Evolutionary conservation across 2,329 filamentous ascomycete genomes (phyloP), one percentile per base, ranked within the genome.

Genomic region (Sporothrix mexicana): DNA sequence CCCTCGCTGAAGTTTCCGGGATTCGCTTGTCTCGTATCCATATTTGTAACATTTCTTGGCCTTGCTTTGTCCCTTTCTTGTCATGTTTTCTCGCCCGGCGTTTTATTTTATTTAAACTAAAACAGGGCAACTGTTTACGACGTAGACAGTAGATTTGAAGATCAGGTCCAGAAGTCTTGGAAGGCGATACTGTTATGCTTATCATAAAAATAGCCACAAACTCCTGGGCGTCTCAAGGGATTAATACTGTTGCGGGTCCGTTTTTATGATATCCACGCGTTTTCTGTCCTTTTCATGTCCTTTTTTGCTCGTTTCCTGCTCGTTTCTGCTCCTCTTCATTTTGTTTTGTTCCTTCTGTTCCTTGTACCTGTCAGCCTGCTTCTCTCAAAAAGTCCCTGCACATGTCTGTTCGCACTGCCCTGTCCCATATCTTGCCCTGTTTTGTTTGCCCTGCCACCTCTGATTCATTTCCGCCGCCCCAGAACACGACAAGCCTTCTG

Each of bases 11-110:
- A 57, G 23, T 61, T 61, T 61, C 30, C 57, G 57, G 57, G 57
- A 25, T 15, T 61, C 57, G 57, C 57, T 61, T 61, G 20, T 10
- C 55, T 57, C 55, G 55, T 57, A 57, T 57, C 55, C 55, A 23
- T 23, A 57, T 57, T 57, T 57, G 20, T 57, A 57, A 9, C 55
- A 57, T 57, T 53, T 6, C 17, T 9, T 20, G 17, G n/a, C n/a
- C 20, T 25, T 57, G 53, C 53, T 7, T 30, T 57, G 53, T 20
- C 49, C 49, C 15, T 20, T 53, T 53, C n/a, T 17, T 53, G 49
- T 53, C 30, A 1, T 36, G 30, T 36, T 36, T 36, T 53, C 49
- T 53, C 49, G 49, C 49, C 47, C 47, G 15, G 12, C 12, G 15
- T 17, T 51, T 51, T n/a, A 51, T 51, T 51, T 15, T n/a, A 51